A percentile compares a stretch with the other conserved stretches of the same genome.
Evolutionary conservation across 108 stramenopile genomes (phyloP).

Genomic region (Nitzschia inconspicua): DNA sequence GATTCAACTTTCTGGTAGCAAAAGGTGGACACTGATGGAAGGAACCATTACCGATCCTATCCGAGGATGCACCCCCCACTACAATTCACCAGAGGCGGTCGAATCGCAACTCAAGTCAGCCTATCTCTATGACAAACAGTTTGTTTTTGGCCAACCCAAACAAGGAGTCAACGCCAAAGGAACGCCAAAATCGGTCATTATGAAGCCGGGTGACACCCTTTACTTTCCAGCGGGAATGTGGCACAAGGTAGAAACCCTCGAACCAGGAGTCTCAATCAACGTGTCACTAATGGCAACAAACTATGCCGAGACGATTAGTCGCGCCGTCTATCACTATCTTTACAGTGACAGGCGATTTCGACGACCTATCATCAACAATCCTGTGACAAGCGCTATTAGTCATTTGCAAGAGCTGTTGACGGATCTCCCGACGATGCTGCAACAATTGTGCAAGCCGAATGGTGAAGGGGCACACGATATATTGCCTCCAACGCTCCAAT

Average conservation of each 20-base stretch:
- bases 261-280: conserved; percentile 84
- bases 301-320: conserved; percentile 67
- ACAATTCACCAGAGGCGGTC: conserved; percentile 55
- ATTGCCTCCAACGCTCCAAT: conserved; percentile 58
- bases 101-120: conserved; percentile 88
- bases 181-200: conserved; percentile 32
- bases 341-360: conserved; percentile 63
- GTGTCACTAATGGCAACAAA: conserved; percentile 82
- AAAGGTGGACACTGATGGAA: conserved; percentile 77
- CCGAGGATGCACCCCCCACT: conserved; percentile 89
- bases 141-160: conserved; percentile 52
- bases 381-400: conserved; percentile 12
- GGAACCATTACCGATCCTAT: conserved; percentile 68
- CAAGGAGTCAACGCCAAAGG: conserved; percentile 54
- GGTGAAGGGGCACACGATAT: conserved; percentile 53
- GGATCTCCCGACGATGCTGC: conserved; percentile 36
- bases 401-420: conserved; percentile 45
- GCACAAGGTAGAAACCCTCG: conserved; percentile 84
- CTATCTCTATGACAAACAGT: conserved; percentile 37
- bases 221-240: conserved; percentile 92
- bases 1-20: conserved; percentile 79
- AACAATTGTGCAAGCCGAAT: conserved; percentile 33
- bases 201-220: conserved; percentile 84
- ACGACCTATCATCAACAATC: conserved; percentile 37
- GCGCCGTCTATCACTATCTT: conserved; percentile 71